phyloP scores from a whole-genome alignment of 1,139 yeast genomes.

The Nakaseomyces glabratus region DNA sequence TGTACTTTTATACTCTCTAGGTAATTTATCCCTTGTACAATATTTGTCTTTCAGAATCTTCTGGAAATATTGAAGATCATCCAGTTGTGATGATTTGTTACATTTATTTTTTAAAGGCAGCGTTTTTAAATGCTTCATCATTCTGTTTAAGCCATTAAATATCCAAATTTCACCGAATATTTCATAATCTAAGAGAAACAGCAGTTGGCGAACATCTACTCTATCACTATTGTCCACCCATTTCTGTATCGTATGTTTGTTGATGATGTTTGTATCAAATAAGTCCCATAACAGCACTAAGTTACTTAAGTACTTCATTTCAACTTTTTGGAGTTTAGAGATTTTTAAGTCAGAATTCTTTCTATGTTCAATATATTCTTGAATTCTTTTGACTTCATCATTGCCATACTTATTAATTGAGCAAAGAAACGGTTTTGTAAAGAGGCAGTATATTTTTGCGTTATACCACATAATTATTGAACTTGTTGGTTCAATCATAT shows the following conservation, averaged over 20 bases:
- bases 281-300: slow-evolving; percentile 19
- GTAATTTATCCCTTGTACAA: not conserved
- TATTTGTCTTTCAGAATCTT: slow-evolving; percentile 9
- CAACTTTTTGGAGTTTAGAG: slow-evolving; percentile 14
- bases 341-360: slow-evolving; percentile 5
- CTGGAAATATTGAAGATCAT: slow-evolving; percentile 8
- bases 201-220: slow-evolving; percentile 24
- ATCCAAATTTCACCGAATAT: slow-evolving; percentile 28
- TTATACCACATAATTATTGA: slow-evolving; percentile 17
- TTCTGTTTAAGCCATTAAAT: slow-evolving; percentile 22
- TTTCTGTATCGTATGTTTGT: slow-evolving; percentile 12
- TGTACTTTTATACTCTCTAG: slow-evolving; percentile 16
- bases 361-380: slow-evolving; percentile 13
- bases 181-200: slow-evolving; percentile 21
- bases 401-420: slow-evolving; percentile 19
- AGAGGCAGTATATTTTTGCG: slow-evolving; percentile 15
- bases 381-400: slow-evolving; percentile 17
- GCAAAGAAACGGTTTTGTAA: slow-evolving; percentile 17
- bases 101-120: slow-evolving; percentile 26
- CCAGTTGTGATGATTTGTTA: slow-evolving; percentile 7
- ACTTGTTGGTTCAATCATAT: slow-evolving; percentile 15
- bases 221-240: slow-evolving; percentile 19
- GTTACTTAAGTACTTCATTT: slow-evolving; percentile 17
- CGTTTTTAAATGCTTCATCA: slow-evolving; percentile 19
- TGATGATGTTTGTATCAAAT: slow-evolving; percentile 22